Evolutionary conservation across 768 basidiomycete species (phyloP), one percentile per base, ranked within the genome.

Genomic region (Boletellus emodensis): DNA sequence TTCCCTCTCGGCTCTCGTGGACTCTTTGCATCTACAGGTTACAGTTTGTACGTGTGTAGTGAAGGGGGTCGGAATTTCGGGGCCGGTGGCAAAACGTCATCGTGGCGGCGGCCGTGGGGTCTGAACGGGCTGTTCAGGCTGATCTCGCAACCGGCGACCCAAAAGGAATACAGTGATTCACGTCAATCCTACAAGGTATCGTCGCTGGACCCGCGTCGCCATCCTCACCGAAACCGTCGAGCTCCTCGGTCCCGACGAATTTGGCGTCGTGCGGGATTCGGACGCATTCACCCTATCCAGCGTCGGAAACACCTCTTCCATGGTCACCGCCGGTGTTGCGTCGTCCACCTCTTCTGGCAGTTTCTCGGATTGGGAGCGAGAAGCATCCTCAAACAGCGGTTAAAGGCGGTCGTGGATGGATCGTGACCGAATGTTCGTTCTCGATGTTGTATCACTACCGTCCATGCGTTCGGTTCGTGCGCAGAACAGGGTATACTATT

Each of bases 161-260:
- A n/a, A n/a, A n/a, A n/a, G n/a, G n/a, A n/a, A n/a, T n/a, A n/a
- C n/a, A n/a, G n/a, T n/a, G n/a, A n/a, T n/a, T n/a, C n/a, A n/a
- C n/a, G n/a, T n/a, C n/a, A n/a, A n/a, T n/a, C n/a, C n/a, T n/a
- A 95, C 93, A 1, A 81, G 93, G 13, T 84, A 83, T 61, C 71
- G 93, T 46, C 76, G 90, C 43, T 95, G 93, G 93, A 87, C 87
- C 0, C 84, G 93, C 43, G 75, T 93, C 32, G 93, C 92, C 3
- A 68, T 86, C 17, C 81, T 93, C 39, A 79, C 73, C 4, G 93
- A 94, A 70, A 79, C 75, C 0, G 73, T 90, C 15, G 83, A 90
- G 55, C 65, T 72, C 24, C 80, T 83, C 14, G 66, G 66, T 24
- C 66, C 68, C 4, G 66, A 68, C 39, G 66, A 70, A 0, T 62